A percentile compares a stretch with the other conserved stretches of the same genome.
These are phyloP conservation scores for Cercophora scortea DNA, from an alignment of 495 filamentous ascomycete species.

Conservation along the genomic window DNA sequence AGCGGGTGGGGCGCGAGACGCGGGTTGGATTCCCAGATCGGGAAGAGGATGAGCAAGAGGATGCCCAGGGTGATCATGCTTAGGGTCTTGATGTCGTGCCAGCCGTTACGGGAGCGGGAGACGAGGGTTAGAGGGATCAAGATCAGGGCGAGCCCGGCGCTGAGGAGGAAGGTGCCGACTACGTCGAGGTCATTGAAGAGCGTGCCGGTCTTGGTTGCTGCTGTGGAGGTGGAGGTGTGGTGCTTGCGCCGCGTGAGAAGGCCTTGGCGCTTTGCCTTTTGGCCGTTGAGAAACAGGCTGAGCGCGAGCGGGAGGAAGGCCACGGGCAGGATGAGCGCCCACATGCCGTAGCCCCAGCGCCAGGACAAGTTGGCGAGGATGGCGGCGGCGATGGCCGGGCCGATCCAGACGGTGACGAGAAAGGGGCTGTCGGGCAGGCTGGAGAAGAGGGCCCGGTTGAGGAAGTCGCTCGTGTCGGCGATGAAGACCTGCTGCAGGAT, in stretches of 20 bases:
- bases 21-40: constrained; percentile 46
- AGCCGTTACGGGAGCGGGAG: constrained; percentile 38
- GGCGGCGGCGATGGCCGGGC: constrained; percentile 33
- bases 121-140: constrained; percentile 56
- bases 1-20: constrained; percentile 49
- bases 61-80: constrained; percentile 49
- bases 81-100: constrained; percentile 47
- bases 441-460: constrained; percentile 53
- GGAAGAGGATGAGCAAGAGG: constrained; percentile 48
- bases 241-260: constrained; percentile 7
- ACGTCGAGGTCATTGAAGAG: constrained; percentile 53
- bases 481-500: constrained; percentile 55
- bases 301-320: constrained; percentile 43
- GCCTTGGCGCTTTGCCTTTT: constrained; percentile 40
- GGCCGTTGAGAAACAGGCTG: constrained; percentile 47
- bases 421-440: constrained; percentile 54
- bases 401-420: constrained; percentile 51
- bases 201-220: constrained; percentile 7
- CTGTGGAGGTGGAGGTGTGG: background rate
- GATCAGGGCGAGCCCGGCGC: constrained; percentile 51
- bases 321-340: constrained; percentile 48
- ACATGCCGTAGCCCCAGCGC: constrained; percentile 56
- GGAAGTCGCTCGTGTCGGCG: constrained; percentile 56
- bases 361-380: constrained; percentile 41
- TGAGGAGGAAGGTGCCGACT: constrained; percentile 48